Percentiles rank a stretch among this genome's conserved stretches.
Conservation (phyloP, 2,329 filamentous ascomycete species). For the Aspergillus awamori region DNA sequence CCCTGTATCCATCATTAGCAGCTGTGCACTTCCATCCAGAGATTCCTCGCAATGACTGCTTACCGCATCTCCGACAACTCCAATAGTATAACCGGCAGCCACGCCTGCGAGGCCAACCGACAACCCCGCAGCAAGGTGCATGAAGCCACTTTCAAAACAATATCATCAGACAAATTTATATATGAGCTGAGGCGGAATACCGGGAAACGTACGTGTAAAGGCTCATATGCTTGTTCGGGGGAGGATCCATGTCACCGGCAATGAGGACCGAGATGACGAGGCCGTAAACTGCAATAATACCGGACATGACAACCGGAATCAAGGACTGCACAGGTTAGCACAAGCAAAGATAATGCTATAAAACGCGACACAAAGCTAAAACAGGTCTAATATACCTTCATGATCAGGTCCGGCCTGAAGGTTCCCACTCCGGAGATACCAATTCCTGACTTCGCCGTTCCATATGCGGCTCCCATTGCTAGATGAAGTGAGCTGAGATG, state of each 20-base stretch:
- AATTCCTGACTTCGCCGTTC: slow-evolving; percentile 69
- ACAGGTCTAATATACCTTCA: slow-evolving; percentile 57
- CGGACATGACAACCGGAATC: slow-evolving; percentile 79
- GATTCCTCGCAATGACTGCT: slow-evolving; percentile 27
- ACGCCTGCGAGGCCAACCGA: slow-evolving; percentile 91
- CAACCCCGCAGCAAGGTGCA: slow-evolving; percentile 89
- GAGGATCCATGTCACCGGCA: slow-evolving; percentile 81
- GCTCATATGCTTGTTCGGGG: slow-evolving; percentile 69
- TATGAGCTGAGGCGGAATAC: not conserved
- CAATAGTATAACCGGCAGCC: slow-evolving; percentile 94
- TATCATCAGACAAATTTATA: slow-evolving; percentile 21
- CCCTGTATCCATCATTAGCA: slow-evolving; percentile 52
- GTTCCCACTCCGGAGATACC: slow-evolving; percentile 69
- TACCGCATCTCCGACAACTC: slow-evolving; percentile 88
- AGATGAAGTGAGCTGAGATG: slow-evolving; percentile 30
- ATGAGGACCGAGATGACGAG: slow-evolving; percentile 97
- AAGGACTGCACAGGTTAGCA: slow-evolving; percentile 44
- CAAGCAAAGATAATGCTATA: not conserved
- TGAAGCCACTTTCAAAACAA: slow-evolving; percentile 68
- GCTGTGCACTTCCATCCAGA: not conserved
- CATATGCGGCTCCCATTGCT: slow-evolving; percentile 68
- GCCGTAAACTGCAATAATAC: slow-evolving; percentile 97
- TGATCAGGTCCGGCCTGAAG: slow-evolving; percentile 68
- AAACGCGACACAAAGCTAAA: not conserved
- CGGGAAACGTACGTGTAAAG: slow-evolving; percentile 71